Percentiles rank a stretch among this genome's conserved stretches.
Conservation (phyloP, 768 basidiomycete species). For the Dacryopinax spathularia region DNA sequence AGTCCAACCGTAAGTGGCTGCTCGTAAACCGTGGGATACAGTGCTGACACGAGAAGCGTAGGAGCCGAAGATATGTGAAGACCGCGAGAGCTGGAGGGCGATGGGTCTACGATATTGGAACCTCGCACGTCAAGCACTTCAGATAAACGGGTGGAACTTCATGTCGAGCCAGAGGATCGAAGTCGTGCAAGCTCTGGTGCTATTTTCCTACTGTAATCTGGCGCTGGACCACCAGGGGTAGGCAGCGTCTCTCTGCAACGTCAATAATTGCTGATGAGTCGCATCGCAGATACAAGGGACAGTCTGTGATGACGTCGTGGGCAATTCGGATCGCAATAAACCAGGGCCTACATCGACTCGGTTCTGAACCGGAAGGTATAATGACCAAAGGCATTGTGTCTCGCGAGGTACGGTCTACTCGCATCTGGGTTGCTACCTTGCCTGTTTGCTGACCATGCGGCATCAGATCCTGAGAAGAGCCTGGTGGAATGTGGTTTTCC, state of each 20-base stretch:
- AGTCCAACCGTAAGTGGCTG: not conserved
- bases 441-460: not conserved
- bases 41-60: no score
- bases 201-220: not conserved
- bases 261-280: not conserved
- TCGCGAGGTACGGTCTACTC: not conserved
- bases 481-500: conserved; percentile 1
- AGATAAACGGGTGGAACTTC: not conserved
- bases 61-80: not conserved
- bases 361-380: not conserved
- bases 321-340: not conserved
- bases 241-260: not conserved
- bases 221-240: not conserved
- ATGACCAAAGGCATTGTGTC: not conserved
- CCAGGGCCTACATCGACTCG: not conserved
- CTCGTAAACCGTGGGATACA: no score
- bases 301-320: not conserved
- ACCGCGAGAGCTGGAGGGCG: not conserved
- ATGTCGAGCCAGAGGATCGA: not conserved
- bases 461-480: not conserved
- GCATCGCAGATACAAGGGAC: not conserved
- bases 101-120: not conserved
- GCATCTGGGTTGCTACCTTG: no score
- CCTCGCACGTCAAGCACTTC: not conserved
- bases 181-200: not conserved